Evolutionary conservation across 495 filamentous ascomycete genomes (phyloP).

Genomic region (Xylaria flabelliformis): DNA sequence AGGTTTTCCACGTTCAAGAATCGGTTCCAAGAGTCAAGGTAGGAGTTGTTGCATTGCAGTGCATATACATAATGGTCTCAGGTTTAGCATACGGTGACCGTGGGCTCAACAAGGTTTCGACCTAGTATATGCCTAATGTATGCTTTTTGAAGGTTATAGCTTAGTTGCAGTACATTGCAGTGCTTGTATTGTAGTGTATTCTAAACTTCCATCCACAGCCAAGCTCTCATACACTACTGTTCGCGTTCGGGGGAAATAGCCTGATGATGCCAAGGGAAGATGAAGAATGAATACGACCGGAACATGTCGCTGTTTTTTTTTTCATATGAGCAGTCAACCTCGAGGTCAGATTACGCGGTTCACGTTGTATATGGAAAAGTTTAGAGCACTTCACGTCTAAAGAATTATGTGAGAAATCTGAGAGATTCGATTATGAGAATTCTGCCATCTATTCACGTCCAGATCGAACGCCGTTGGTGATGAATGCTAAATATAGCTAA

Average conservation of each 20-base stretch:
- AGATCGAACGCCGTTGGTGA: not conserved
- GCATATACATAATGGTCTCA: slow-evolving; percentile 4
- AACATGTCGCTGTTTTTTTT: not conserved
- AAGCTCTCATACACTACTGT: not conserved
- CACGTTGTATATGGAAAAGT: not conserved
- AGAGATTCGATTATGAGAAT: not conserved
- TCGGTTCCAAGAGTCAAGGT: not conserved
- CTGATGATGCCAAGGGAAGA: not conserved
- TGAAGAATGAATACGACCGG: not conserved
- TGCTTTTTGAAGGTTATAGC: not conserved
- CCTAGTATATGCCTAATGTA: not conserved
- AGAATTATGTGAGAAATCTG: not conserved
- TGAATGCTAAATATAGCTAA: not conserved
- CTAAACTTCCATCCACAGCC: not conserved
- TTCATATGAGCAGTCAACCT: not conserved
- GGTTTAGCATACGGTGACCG: not conserved
- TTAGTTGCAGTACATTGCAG: slow-evolving; percentile 14
- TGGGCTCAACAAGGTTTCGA: not conserved
- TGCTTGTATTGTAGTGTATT: slow-evolving; percentile 18
- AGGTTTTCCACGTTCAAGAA: not conserved
- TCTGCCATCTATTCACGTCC: not conserved
- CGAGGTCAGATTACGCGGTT: not conserved
- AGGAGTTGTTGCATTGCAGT: slow-evolving; percentile 8
- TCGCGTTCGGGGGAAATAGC: not conserved
- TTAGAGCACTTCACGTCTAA: not conserved